Percentiles rank a stretch among this genome's conserved stretches.
phyloP scores from a whole-genome alignment of 768 basidiomycete genomes.

The Russula emetica region DNA sequence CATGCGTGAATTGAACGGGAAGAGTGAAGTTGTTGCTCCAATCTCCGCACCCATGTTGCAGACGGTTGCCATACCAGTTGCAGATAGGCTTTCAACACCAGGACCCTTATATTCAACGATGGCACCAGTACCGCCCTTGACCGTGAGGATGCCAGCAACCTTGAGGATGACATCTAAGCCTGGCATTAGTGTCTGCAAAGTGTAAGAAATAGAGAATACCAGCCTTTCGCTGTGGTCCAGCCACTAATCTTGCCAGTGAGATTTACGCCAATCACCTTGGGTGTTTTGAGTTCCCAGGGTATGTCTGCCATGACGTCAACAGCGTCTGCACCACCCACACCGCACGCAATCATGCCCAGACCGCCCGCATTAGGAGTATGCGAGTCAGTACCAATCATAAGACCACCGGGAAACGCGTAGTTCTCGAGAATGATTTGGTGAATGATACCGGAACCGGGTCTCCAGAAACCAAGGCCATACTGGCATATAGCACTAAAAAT shows the following conservation, averaged over 20 bases:
- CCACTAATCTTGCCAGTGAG: conserved; percentile 91
- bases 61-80: conserved; percentile 99
- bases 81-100: conserved; percentile 93
- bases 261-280: conserved; percentile 98
- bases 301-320: conserved; percentile 98
- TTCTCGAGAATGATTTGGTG: conserved; percentile 99
- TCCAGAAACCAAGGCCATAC: conserved; percentile 99
- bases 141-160: conserved; percentile 97
- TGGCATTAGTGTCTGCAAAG: conserved; percentile 16
- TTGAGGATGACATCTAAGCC: conserved; percentile 90
- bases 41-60: conserved; percentile 99
- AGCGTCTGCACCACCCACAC: conserved; percentile 98
- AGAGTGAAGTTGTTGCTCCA: conserved; percentile 96
- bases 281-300: conserved; percentile 99
- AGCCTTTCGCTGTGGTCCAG: conserved; percentile 98
- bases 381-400: conserved; percentile 99
- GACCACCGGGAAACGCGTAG: conserved; percentile 98
- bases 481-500: conserved; percentile 31
- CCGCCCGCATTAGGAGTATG: conserved; percentile 99
- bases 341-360: conserved; percentile 98
- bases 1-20: conserved; percentile 99
- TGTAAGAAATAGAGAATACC: conserved; percentile 23
- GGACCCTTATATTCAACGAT: conserved; percentile 96
- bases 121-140: conserved; percentile 98
- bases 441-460: conserved; percentile 98